Base-by-base conservation (phyloP, 169 alveolate genomes). In the Cryptosporidium bovis region DNA sequence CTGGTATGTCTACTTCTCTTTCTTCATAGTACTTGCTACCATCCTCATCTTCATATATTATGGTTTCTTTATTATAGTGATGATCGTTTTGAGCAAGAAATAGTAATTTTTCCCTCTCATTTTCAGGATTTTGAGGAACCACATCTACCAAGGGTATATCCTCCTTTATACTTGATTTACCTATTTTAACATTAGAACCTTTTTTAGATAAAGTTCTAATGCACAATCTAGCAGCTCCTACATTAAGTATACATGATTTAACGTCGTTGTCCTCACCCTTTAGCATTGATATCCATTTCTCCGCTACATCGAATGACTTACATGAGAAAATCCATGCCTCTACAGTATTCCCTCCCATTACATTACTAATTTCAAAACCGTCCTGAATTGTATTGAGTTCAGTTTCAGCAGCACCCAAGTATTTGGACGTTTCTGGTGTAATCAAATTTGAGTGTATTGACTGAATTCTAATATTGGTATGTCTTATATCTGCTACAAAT, bases 241-340 rank as follows among this genome's bases (percentile, higher is more conserved):
- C 44, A n/a, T 62, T 77, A n/a, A 24, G 13, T 20, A 77, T 77
- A 33, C 77, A 77, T 18, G 69, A 34, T 77, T 77, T 56, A 16
- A 62, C 51, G 29, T 77, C 87, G 7, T 27, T 12, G 56, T 77
- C 71, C 34, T 77, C 77, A 27, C 87, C 71, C 64, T 27, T 77
- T n/a, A 77, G 71, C 87, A 77, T 77, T 18, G 87, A 77, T 36
- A 77, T 48, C 87, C 87, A 77, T 44, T 62, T 77, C 40, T 77
- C 87, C 24, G 87, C 87, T 31, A 31, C 40, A 27, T 31, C 27
- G 27, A 77, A 77, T 12, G 40, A 51, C n/a, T 58, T 20, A 60
- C 87, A 77, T 20, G 87, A 77, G 24, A 77, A 77, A 3, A 77
- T 46, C 87, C 87, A 77, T n/a, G 87, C 50, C 15, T 77, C 69